Evolutionary conservation across 495 filamentous ascomycete species (phyloP).

Genomic region (Penicillium goetzii): DNA sequence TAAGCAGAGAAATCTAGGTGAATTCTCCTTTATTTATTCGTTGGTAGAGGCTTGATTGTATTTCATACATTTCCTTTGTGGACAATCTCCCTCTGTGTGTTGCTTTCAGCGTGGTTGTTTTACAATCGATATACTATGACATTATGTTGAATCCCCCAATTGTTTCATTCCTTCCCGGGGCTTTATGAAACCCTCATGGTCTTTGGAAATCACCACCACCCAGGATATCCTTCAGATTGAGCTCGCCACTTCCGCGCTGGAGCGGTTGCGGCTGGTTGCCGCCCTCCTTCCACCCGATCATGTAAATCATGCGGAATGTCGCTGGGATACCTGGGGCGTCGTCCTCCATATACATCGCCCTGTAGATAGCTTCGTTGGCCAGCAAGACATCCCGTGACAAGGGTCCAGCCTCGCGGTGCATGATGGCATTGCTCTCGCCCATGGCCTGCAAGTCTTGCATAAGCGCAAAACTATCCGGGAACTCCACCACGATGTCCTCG

Average conservation of each 20-base stretch:
- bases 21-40: conserved; percentile 22
- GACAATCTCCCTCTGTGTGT: conserved; percentile 24
- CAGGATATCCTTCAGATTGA: conserved; percentile 81
- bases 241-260: conserved; percentile 76
- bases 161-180: conserved; percentile 6
- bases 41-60: conserved; percentile 38
- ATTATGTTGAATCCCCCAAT: conserved; percentile 21
- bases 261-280: conserved; percentile 77
- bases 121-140: conserved; percentile 39
- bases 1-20: conserved; percentile 43
- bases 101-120: conserved; percentile 37
- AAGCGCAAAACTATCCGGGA: conserved; percentile 86
- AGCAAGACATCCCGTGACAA: conserved; percentile 82
- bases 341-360: conserved; percentile 74
- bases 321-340: conserved; percentile 74
- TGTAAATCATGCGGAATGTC: conserved; percentile 90
- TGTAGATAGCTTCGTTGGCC: conserved; percentile 88
- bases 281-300: conserved; percentile 98
- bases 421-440: conserved; percentile 87
- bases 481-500: conserved; percentile 95
- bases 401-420: conserved; percentile 75
- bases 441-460: conserved; percentile 94
- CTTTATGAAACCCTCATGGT: conserved; percentile 29
- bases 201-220: conserved; percentile 59
- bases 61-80: conserved; percentile 28